These are phyloP conservation scores for Calycina marina DNA, from an alignment of 2,329 filamentous ascomycete species.

Conservation along the genomic window DNA sequence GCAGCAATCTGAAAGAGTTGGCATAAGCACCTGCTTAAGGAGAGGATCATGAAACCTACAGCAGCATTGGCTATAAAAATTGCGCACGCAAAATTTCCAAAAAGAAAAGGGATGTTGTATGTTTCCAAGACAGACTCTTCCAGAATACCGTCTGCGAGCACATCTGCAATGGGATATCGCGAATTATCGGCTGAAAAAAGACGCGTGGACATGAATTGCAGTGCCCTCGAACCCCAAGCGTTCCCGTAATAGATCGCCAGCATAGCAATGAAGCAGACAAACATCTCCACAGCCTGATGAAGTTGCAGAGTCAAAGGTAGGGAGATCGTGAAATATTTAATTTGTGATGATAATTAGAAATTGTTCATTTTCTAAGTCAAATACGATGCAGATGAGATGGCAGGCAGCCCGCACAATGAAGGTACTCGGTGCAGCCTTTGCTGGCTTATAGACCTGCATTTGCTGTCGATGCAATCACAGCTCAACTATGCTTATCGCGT, in stretches of 20 bases:
- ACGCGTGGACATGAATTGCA: constrained; percentile 29
- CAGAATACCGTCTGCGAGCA: constrained; percentile 28
- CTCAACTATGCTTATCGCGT: too few relatives aligned
- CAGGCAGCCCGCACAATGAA: too few relatives aligned
- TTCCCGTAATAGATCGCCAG: constrained; percentile 30
- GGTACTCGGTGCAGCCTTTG: too few relatives aligned
- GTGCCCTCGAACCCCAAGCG: constrained; percentile 25
- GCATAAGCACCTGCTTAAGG: background rate
- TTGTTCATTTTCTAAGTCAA: too few relatives aligned
- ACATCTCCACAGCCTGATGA: constrained; percentile 31
- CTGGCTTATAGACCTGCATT: too few relatives aligned
- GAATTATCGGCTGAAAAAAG: constrained; percentile 26
- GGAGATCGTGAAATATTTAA: constrained; percentile 37
- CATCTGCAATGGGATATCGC: constrained; percentile 28
- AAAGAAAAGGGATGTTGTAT: constrained; percentile 32
- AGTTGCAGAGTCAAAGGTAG: constrained; percentile 36
- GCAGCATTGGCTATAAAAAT: constrained; percentile 43
- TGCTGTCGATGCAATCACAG: too few relatives aligned
- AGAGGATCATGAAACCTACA: constrained; percentile 23
- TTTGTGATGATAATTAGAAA: too few relatives aligned
- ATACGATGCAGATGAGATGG: too few relatives aligned
- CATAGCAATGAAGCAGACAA: constrained; percentile 35
- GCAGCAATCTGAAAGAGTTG: constrained; percentile 34
- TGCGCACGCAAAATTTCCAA: constrained; percentile 34
- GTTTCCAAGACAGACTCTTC: constrained; percentile 26